Evolutionary conservation across 1,139 yeast genomes (phyloP).

Genomic region (Hemisphaericaspora subhashii): DNA sequence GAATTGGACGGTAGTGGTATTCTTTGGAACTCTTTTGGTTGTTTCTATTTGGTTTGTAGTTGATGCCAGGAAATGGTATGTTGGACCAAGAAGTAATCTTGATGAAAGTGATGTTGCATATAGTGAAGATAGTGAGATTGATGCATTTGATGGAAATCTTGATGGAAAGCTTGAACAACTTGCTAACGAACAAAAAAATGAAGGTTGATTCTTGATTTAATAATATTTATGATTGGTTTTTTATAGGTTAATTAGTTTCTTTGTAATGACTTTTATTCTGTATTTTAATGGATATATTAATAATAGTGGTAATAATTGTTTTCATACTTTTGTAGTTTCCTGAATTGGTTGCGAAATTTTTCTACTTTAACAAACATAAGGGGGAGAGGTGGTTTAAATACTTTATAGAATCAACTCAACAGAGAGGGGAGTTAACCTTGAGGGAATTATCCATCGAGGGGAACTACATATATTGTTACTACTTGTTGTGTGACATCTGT

Average conservation of each 20-base stretch:
- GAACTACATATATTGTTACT: too few species aligned
- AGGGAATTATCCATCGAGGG: too few species aligned
- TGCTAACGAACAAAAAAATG: conserved; percentile 11
- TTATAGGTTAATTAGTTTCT: neutral
- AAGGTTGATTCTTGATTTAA: neutral
- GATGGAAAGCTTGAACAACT: conserved; percentile 11
- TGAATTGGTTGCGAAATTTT: neutral
- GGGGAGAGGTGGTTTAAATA: too few species aligned
- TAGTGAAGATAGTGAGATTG: conserved; percentile 13
- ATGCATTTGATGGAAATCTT: conserved; percentile 9
- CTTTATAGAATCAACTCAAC: too few species aligned
- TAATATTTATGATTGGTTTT: neutral
- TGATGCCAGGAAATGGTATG: conserved; percentile 64
- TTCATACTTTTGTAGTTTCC: neutral
- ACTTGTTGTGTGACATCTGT: too few species aligned
- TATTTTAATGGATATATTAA: conserved; percentile 1
- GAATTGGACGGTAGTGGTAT: conserved; percentile 75
- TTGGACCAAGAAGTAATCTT: conserved; percentile 66
- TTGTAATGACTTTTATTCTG: conserved; percentile 3
- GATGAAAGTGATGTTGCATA: conserved; percentile 33
- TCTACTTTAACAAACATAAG: too few species aligned
- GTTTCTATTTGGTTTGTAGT: conserved; percentile 52
- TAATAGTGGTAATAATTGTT: neutral
- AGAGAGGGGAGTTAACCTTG: too few species aligned
- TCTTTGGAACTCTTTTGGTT: conserved; percentile 61